phyloP scores from a whole-genome alignment of 345 rosid genomes.

The Sisymbrium altissimum region DNA sequence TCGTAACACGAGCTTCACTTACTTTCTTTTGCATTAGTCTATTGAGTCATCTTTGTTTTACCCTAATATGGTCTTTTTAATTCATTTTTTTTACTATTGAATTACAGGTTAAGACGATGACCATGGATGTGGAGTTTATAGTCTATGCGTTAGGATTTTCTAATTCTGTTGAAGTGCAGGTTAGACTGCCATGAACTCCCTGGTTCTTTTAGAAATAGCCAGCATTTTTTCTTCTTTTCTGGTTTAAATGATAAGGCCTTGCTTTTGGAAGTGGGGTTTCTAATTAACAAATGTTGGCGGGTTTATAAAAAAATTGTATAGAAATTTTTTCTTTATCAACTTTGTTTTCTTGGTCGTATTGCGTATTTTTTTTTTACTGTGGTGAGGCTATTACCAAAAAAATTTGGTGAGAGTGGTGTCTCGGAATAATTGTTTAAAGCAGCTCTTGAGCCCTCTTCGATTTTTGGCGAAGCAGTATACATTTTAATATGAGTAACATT shows the following conservation, averaged over 20 bases:
- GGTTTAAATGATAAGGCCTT: background rate
- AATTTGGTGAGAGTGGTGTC: background rate
- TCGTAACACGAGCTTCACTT: conserved; percentile 1
- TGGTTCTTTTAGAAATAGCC: conserved; percentile 1
- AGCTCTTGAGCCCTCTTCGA: background rate
- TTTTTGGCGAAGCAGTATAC: background rate
- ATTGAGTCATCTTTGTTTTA: background rate
- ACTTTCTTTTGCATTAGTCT: conserved; percentile 9
- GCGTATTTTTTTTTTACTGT: background rate
- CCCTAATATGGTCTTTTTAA: background rate
- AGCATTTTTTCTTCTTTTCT: background rate
- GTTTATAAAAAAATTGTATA: background rate
- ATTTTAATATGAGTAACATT: background rate
- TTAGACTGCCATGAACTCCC: conserved; percentile 33
- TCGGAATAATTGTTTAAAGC: background rate
- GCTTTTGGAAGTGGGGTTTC: conserved; percentile 2
- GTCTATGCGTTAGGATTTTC: conserved; percentile 75
- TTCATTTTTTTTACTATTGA: conserved; percentile 2
- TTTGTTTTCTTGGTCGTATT: background rate
- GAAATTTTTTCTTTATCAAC: background rate
- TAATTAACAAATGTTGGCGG: background rate
- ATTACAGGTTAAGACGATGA: conserved; percentile 82
- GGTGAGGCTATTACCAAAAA: background rate
- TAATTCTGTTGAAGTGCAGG: conserved; percentile 72
- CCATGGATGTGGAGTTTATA: conserved; percentile 65